Evolutionary conservation across 106 monocot genomes (phyloP).

Genomic region (Chionographis japonica): DNA sequence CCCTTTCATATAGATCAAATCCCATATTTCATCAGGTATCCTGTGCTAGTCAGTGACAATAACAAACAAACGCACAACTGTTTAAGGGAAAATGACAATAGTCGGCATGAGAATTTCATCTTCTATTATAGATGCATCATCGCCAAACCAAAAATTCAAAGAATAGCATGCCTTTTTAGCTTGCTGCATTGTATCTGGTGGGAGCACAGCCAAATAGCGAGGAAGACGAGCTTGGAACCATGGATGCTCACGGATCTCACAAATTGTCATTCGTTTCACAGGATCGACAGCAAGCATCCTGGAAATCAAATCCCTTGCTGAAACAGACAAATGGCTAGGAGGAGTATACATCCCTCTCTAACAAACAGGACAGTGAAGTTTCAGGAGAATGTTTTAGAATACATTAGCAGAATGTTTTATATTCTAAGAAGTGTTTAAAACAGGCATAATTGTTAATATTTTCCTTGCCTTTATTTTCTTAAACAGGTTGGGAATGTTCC

Average conservation of each 20-base stretch:
- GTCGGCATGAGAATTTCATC: too few species aligned
- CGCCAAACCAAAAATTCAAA: not conserved
- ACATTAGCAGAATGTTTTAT: not conserved
- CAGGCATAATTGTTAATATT: not conserved
- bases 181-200: constrained; percentile 49
- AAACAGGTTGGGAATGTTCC: constrained; percentile 40
- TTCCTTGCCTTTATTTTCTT: constrained; percentile 36
- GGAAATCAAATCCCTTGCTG: constrained; percentile 58
- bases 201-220: constrained; percentile 50
- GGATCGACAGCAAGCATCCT: constrained; percentile 63
- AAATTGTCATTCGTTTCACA: constrained; percentile 55
- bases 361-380: not conserved
- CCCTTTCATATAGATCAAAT: too few species aligned
- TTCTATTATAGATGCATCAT: constrained; percentile 1
- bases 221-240: constrained; percentile 57
- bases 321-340: constrained; percentile 57
- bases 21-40: too few species aligned
- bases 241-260: constrained; percentile 51
- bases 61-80: too few species aligned
- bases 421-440: not conserved
- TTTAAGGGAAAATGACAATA: too few species aligned
- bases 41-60: too few species aligned
- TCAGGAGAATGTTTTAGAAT: not conserved
- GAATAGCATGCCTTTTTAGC: constrained; percentile 38
- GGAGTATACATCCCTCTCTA: constrained; percentile 63